Base-by-base conservation (phyloP, 257 asterid genomes). In the Rauvolfia tetraphylla region DNA sequence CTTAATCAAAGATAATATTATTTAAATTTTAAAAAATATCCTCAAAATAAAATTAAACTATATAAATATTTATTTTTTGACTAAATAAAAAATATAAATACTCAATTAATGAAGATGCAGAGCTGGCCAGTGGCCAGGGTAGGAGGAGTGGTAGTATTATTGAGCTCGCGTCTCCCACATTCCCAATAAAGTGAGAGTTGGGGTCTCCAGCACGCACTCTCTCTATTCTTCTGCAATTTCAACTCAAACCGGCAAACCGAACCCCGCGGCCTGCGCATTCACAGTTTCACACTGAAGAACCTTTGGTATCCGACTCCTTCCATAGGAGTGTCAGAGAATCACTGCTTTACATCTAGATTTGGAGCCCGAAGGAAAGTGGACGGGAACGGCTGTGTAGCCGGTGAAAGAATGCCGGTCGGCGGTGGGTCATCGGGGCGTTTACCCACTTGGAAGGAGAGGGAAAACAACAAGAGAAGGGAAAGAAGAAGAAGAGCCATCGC, bases 401-500 rank as follows among this genome's bases (percentile, higher is more conserved):
- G 66, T 20, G 76, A 14, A 42, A 74, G 12, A 46, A 83, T 74
- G 82, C 74, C 78, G 54, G 68, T 82, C 39, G 81, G 80, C 79
- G 84, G 78, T 18, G 75, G 75, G 0, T 73, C 86, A 25, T 77
- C 86, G 65, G 82, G 84, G 69, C 68, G 86, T 71, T 56, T 80
- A 39, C 96, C 96, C 49, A 83, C 96, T 17, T 92, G 96, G 95
- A 88, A 88, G 81, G 97, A 92, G 85, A 89, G 97, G 73, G 97
- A 92, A 86, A 89, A 90, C 84, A 92, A 92, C 83, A 88, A 85
- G 88, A 80, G 95, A 38, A 81, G 97, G 41, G 97, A 90, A 86
- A 80, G 96, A 79, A 67, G 91, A 58, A 70, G 97, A 73, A 82
- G 97, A 68, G 97, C 97, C 68, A 84, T 92, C 49, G 96, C 93